Base-by-base conservation (phyloP, 129 eudicot species). In the Sambucus nigra region DNA sequence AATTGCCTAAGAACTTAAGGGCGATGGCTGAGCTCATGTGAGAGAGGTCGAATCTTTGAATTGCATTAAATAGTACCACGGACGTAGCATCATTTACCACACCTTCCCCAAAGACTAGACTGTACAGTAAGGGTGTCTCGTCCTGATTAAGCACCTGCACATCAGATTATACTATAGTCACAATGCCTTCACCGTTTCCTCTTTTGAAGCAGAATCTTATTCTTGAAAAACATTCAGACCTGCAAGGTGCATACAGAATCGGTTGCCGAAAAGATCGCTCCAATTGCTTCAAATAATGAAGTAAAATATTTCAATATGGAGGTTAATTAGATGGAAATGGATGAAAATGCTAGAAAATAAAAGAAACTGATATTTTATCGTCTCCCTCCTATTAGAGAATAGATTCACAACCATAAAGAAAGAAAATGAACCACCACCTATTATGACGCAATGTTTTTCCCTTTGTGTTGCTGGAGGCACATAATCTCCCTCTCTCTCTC, bases 71-170 rank as follows among this genome's bases (percentile, higher is more conserved):
- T 50, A 88, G 87, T 41, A 84, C 97, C 25, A 88, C 83, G 5
- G 96, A 77, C 25, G 96, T 72, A 32, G 96, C 96, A 75, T 88
- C 96, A 67, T 88, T 88, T 41, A 88, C 94, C 23, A 88, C 96
- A 39, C 96, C 88, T 71, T 88, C 96, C 58, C 96, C 96, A 51
- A 87, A 87, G 22, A 87, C 94, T 63, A 87, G 52, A 64, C 94
- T 87, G 74, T 87, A 77, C 52, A 88, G 64, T 2, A 80, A 60
- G 2, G 96, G 96, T 18, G 84, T 83, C 57, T 77, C 89, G 5
- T 83, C 86, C 64, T 88, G 96, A 69, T 80, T 72, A 47, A 88
- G 87, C 65, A 88, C 94, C 96, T 88, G 74, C 32, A 9, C 47
- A 63, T 19, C 17, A 12, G 25, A 61, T 19, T 45, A 65, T 41